phyloP scores from a whole-genome alignment of 2,329 filamentous ascomycete species.

The Botryotinia globosa region DNA sequence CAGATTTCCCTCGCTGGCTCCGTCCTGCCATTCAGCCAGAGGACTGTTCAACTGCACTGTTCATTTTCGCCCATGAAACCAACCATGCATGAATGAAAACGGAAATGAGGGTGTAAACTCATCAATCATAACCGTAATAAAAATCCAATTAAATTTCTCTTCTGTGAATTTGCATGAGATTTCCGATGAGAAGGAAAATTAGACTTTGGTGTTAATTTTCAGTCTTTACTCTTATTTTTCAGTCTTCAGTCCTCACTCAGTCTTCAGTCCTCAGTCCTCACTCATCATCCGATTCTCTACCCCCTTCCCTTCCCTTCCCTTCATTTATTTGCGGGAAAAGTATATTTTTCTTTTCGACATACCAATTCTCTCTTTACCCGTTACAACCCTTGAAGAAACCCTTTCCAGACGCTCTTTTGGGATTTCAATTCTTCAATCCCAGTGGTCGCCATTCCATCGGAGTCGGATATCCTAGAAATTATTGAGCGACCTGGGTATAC shows the following conservation, averaged over 20 bases:
- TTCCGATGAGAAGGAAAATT: background rate
- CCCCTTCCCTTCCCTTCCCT: background rate
- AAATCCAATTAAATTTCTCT: background rate
- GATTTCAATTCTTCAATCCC: background rate
- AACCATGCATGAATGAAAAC: background rate
- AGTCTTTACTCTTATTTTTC: background rate
- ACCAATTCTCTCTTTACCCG: background rate
- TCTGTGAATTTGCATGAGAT: background rate
- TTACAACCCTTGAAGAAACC: background rate
- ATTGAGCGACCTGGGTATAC: background rate
- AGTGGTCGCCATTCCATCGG: constrained; percentile 5
- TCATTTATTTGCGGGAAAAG: background rate
- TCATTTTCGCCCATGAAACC: background rate
- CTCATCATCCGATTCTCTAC: background rate
- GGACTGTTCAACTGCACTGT: constrained; percentile 3
- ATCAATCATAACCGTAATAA: background rate
- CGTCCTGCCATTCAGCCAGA: too few relatives aligned
- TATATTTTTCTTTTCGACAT: background rate
- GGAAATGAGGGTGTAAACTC: background rate
- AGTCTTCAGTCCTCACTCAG: background rate
- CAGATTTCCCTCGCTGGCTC: background rate
- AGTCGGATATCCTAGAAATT: background rate
- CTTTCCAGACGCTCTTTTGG: background rate
- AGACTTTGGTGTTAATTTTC: background rate
- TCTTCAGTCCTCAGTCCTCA: background rate